These are phyloP conservation scores for Coccomyxa sp. DNA, from an alignment of 139 green algal genomes.

Conservation along the genomic window DNA sequence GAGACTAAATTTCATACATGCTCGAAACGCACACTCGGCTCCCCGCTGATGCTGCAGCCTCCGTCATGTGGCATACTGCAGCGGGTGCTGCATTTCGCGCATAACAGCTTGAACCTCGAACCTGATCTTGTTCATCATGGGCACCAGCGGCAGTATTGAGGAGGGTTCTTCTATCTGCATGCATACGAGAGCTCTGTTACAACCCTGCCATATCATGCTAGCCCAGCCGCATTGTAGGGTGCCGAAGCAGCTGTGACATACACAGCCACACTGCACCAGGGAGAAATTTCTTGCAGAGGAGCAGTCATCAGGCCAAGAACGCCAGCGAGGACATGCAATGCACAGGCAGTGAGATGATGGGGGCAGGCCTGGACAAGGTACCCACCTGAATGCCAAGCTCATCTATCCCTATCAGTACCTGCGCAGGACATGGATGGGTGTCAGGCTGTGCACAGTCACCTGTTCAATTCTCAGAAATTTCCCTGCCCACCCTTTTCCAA, in stretches of 20 bases:
- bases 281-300: too few relatives aligned
- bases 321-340: neutral
- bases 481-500: too few relatives aligned
- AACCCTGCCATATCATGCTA: neutral
- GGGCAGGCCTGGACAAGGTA: neutral
- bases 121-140: neutral
- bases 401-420: neutral
- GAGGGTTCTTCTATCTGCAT: neutral
- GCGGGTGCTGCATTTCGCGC: neutral
- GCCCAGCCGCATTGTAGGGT: too few relatives aligned
- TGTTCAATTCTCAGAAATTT: too few relatives aligned
- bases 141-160: neutral
- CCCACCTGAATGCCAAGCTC: constrained; percentile 5
- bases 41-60: too few relatives aligned
- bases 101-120: neutral
- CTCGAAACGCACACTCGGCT: too few relatives aligned
- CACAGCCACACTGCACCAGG: too few relatives aligned
- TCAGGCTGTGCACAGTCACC: too few relatives aligned
- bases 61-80: neutral
- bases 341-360: neutral
- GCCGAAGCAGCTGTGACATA: too few relatives aligned
- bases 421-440: too few relatives aligned
- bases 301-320: too few relatives aligned
- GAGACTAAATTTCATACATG: too few relatives aligned
- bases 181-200: neutral